Evolutionary conservation across 257 asterid genomes (phyloP).

Genomic region (Thymus quinquecostatus): DNA sequence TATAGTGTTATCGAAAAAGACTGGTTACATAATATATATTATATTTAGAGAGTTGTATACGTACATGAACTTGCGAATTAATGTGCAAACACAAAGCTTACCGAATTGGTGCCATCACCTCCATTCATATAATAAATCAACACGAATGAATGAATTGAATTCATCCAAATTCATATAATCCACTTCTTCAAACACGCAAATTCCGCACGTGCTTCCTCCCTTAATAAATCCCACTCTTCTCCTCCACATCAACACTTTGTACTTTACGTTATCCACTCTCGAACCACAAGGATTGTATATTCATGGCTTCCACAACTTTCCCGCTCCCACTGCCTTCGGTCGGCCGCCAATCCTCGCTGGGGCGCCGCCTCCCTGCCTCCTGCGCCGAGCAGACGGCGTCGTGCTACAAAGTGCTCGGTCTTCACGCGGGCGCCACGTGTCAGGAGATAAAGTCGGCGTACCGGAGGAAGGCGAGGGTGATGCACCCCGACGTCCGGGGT

Average conservation of each 20-base stretch:
- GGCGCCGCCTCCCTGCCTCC: conserved; percentile 36
- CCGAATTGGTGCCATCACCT: too few species aligned
- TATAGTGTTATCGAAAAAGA: too few species aligned
- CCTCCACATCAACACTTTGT: background rate
- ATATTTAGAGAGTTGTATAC: too few species aligned
- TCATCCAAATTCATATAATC: too few species aligned
- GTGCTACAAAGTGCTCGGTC: conserved; percentile 46
- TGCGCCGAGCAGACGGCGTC: conserved; percentile 31
- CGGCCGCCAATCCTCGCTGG: conserved; percentile 21
- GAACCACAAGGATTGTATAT: background rate
- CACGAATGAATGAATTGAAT: too few species aligned
- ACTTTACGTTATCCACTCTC: background rate
- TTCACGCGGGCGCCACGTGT: conserved; percentile 35
- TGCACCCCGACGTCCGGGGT: conserved; percentile 49
- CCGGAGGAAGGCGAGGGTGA: conserved; percentile 43
- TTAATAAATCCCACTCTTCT: conserved; percentile 10
- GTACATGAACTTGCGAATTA: too few species aligned
- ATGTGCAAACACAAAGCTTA: too few species aligned
- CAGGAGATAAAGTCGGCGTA: conserved; percentile 54
- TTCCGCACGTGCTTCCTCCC: conserved; percentile 5
- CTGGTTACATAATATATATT: too few species aligned
- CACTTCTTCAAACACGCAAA: background rate
- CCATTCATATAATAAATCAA: too few species aligned
- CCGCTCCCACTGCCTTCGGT: conserved; percentile 30
- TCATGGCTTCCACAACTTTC: conserved; percentile 48